Conservation (phyloP, 371 early-diverging fungal genomes). For the Mortierella sp. region DNA sequence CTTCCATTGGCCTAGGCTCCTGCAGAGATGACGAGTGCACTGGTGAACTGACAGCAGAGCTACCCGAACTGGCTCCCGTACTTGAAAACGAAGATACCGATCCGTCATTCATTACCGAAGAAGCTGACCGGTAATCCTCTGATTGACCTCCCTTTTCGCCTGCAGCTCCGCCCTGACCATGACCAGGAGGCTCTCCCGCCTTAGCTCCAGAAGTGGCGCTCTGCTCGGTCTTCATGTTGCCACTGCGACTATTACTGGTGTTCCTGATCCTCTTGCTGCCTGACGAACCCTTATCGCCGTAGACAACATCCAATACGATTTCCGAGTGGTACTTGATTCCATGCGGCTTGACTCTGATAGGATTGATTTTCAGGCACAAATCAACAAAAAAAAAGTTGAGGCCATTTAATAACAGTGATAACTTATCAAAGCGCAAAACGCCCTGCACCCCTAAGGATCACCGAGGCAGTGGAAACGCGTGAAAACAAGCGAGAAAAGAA, state of each 20-base stretch:
- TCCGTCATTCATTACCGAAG: too few relatives aligned
- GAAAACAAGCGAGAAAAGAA: neutral
- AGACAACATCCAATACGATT: slow-evolving; percentile 37
- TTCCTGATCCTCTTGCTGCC: neutral
- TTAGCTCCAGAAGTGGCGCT: neutral
- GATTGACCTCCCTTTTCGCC: neutral
- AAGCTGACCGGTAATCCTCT: neutral
- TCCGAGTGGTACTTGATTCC: slow-evolving; percentile 44
- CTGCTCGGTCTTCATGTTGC: neutral
- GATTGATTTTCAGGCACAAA: neutral
- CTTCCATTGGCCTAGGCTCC: neutral
- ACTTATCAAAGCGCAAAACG: neutral
- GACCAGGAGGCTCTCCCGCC: neutral
- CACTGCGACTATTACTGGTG: neutral
- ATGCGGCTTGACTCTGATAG: slow-evolving; percentile 40
- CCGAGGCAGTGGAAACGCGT: neutral
- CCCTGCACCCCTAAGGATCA: neutral
- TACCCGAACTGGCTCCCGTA: neutral
- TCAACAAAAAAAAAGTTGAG: neutral
- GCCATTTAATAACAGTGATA: neutral
- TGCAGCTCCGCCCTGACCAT: neutral
- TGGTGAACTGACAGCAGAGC: neutral
- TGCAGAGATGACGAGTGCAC: neutral
- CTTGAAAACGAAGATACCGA: too few relatives aligned
- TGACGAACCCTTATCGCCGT: neutral